Evolutionary conservation across 1,284 basidiomycete genomes (phyloP).

Genomic region (Puccinia polysora): DNA sequence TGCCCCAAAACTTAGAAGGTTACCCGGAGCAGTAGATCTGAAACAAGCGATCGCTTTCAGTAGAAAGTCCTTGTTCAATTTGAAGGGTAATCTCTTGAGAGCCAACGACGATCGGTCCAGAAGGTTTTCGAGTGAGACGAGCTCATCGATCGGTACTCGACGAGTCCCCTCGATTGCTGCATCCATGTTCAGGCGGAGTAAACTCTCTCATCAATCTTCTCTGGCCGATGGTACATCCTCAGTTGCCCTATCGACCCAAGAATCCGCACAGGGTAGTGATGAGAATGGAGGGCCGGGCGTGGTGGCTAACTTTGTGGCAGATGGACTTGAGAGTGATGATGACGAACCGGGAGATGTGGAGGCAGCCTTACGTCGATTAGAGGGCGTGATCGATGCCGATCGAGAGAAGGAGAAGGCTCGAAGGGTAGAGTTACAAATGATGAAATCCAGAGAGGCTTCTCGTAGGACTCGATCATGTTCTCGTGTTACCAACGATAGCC

Average conservation of each 20-base stretch:
- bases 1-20: conserved; percentile 47
- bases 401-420: conserved; percentile 65
- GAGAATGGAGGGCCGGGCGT: conserved; percentile 43
- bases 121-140: conserved; percentile 35
- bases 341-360: conserved; percentile 69
- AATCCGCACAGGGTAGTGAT: conserved; percentile 44
- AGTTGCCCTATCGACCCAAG: neutral
- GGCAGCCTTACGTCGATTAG: conserved; percentile 68
- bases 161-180: conserved; percentile 41
- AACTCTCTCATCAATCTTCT: conserved; percentile 20
- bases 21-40: conserved; percentile 49
- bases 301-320: conserved; percentile 63
- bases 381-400: conserved; percentile 72
- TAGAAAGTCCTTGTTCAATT: conserved; percentile 26
- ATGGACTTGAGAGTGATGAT: conserved; percentile 63
- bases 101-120: conserved; percentile 1
- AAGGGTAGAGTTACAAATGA: conserved; percentile 76
- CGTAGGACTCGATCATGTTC: conserved; percentile 24
- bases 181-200: conserved; percentile 35
- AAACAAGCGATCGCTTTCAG: conserved; percentile 51
- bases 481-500: neutral
- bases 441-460: conserved; percentile 37
- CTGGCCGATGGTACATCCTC: conserved; percentile 16
- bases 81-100: conserved; percentile 25
- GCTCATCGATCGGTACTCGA: conserved; percentile 44